Evolutionary conservation across 2,329 filamentous ascomycete genomes (phyloP).

Genomic region (Clarireedia paspali): DNA sequence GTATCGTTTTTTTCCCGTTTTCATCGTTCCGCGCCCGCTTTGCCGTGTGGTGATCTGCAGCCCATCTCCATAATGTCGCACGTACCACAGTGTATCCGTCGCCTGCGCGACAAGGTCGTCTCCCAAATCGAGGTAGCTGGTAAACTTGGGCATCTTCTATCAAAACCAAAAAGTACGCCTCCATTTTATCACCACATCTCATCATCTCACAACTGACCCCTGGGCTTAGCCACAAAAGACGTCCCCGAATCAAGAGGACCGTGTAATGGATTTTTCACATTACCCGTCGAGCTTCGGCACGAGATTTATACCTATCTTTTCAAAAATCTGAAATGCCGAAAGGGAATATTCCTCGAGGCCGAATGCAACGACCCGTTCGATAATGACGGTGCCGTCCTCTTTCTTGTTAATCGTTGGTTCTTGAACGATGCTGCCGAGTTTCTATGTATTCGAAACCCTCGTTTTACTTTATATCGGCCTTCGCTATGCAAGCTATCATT

Average conservation of each 20-base stretch:
- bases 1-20: background rate
- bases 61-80: conserved; percentile 3
- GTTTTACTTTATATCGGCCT: conserved; percentile 5
- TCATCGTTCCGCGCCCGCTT: background rate
- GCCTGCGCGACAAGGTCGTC: conserved; percentile 1
- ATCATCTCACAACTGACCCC: conserved; percentile 1
- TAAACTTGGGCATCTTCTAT: background rate
- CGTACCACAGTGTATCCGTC: background rate
- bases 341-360: conserved; percentile 3
- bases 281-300: conserved; percentile 3
- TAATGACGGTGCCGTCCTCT: conserved; percentile 2
- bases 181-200: background rate
- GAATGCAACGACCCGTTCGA: conserved; percentile 2
- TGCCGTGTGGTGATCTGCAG: conserved; percentile 1
- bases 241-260: background rate
- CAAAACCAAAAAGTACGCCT: conserved; percentile 4
- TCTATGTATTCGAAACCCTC: conserved; percentile 4
- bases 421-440: conserved; percentile 5
- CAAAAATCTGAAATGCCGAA: conserved; percentile 4
- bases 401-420: conserved; percentile 3
- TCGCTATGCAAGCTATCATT: conserved; percentile 4
- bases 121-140: background rate
- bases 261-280: conserved; percentile 1
- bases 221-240: background rate
- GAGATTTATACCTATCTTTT: conserved; percentile 7